Conservation (phyloP, 371 early-diverging fungal species). For the Mortierella sp. region DNA sequence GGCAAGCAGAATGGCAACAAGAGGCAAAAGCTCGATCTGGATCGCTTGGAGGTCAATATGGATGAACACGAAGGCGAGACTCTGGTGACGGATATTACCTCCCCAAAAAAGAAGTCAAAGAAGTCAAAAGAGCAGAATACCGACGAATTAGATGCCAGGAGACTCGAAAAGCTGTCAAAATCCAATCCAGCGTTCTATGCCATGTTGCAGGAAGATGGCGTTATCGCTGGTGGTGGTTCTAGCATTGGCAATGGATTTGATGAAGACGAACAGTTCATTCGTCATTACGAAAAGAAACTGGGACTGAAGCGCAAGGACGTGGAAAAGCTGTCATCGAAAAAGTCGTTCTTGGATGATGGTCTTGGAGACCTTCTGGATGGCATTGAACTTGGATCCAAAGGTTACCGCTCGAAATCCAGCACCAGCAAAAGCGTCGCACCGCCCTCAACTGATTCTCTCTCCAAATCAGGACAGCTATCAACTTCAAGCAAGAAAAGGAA, state of each 20-base stretch:
- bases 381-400: conserved; percentile 56
- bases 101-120: conserved; percentile 1
- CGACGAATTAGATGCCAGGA: conserved; percentile 56
- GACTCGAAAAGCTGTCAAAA: conserved; percentile 71
- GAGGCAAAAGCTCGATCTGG: conserved; percentile 26
- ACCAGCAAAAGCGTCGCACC: conserved; percentile 9
- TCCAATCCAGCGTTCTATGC: conserved; percentile 76
- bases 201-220: conserved; percentile 70
- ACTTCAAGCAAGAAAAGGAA: conserved; percentile 28
- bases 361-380: conserved; percentile 60
- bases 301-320: conserved; percentile 74
- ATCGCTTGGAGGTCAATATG: conserved; percentile 26
- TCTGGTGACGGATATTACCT: conserved; percentile 25
- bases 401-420: conserved; percentile 18
- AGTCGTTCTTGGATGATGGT: conserved; percentile 70
- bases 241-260: conserved; percentile 59
- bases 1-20: conserved; percentile 26
- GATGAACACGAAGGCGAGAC: conserved; percentile 49
- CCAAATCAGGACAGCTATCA: not conserved
- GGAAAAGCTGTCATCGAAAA: conserved; percentile 56
- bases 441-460: not conserved
- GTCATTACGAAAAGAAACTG: conserved; percentile 81
- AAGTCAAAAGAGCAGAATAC: conserved; percentile 11
- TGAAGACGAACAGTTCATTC: conserved; percentile 80
- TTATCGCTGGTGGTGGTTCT: conserved; percentile 55